A percentile compares a stretch with the other conserved stretches of the same genome.
phyloP scores from a whole-genome alignment of 208 protist genomes.

The Acanthamoeba royreba region DNA sequence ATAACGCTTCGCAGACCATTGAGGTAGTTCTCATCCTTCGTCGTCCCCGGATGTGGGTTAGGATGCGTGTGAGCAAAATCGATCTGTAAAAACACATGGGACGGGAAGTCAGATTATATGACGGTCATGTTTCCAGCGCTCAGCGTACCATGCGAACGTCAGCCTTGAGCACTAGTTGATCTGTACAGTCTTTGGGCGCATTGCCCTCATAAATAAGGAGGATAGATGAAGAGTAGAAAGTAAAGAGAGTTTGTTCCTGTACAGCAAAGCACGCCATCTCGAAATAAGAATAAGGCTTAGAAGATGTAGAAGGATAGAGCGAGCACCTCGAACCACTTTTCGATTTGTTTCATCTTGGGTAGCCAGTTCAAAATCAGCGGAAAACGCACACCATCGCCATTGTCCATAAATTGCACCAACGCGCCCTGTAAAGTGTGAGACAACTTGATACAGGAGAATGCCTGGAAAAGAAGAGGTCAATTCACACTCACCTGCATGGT shows the following conservation, averaged over 20 bases:
- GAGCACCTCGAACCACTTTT: slow-evolving; percentile 14
- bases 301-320: neutral
- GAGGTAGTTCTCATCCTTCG: neutral
- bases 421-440: neutral
- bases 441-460: neutral
- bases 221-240: neutral
- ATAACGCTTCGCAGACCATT: no score
- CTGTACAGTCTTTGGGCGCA: neutral
- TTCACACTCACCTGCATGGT: neutral
- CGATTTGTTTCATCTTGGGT: neutral
- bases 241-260: neutral
- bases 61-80: neutral
- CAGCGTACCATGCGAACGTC: neutral
- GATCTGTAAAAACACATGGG: no score
- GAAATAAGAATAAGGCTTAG: neutral
- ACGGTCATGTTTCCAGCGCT: neutral
- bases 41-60: no score
- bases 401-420: slow-evolving; percentile 22
- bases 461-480: neutral
- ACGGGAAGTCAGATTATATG: no score
- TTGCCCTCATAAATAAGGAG: neutral
- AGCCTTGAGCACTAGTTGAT: neutral
- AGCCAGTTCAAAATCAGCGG: neutral
- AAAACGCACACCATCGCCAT: neutral
- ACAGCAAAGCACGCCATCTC: neutral